These are phyloP conservation scores for Starmerella vaccinii DNA, from an alignment of 805 yeast genomes.

Conservation along the genomic window DNA sequence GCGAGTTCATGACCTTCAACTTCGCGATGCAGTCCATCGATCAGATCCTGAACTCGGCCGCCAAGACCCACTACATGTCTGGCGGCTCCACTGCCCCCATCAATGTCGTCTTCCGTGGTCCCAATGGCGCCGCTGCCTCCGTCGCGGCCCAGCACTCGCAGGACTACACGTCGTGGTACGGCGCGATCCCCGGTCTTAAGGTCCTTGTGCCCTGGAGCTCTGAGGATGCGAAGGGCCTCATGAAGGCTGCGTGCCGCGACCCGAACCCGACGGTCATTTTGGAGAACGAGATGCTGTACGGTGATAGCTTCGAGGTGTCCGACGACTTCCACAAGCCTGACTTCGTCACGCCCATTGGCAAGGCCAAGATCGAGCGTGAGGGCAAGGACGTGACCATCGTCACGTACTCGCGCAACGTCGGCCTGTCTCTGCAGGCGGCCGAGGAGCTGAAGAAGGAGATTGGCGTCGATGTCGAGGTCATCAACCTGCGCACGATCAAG, in stretches of 20 bases:
- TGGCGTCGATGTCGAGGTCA: conserved; percentile 84
- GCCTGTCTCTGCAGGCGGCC: conserved; percentile 82
- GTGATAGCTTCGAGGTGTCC: conserved; percentile 78
- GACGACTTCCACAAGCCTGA: conserved; percentile 86
- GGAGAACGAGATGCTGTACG: conserved; percentile 92
- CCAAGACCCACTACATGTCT: conserved; percentile 97
- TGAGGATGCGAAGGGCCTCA: conserved; percentile 89
- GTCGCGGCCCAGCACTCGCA: conserved; percentile 99
- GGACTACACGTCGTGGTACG: conserved; percentile 96
- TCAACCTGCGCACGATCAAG: conserved; percentile 93
- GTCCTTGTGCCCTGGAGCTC: conserved; percentile 92
- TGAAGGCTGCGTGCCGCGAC: conserved; percentile 95
- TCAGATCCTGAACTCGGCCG: conserved; percentile 96
- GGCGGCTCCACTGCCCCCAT: conserved; percentile 93
- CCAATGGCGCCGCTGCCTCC: conserved; percentile 99
- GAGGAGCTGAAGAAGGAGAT: conserved; percentile 69
- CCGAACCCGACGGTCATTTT: conserved; percentile 95
- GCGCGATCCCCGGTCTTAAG: conserved; percentile 94
- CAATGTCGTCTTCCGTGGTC: conserved; percentile 97
- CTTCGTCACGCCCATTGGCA: conserved; percentile 84
- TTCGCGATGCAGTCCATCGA: conserved; percentile 99
- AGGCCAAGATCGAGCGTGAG: conserved; percentile 88
- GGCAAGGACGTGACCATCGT: conserved; percentile 87
- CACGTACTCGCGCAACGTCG: conserved; percentile 85
- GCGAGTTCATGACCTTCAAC: conserved; percentile 98